These are phyloP conservation scores for Holtermanniella nyarrowii DNA, from an alignment of 768 basidiomycete species.

Conservation along the genomic window DNA sequence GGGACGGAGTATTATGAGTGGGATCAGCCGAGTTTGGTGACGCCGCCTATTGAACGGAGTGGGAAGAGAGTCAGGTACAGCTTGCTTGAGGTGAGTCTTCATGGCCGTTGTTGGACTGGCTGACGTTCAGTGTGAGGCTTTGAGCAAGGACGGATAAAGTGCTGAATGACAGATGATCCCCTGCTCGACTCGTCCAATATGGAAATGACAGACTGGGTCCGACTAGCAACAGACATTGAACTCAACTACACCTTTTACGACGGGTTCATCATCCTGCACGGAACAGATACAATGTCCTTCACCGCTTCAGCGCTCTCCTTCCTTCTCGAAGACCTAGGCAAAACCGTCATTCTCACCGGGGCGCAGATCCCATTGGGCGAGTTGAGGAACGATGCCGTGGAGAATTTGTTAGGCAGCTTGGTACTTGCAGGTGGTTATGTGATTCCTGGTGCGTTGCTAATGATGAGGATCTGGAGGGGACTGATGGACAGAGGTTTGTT, in stretches of 20 bases:
- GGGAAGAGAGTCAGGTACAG: constrained; percentile 72
- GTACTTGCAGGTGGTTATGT: constrained; percentile 82
- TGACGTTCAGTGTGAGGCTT: too few species aligned
- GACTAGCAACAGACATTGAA: constrained; percentile 83
- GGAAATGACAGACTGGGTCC: constrained; percentile 79
- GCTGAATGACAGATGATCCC: constrained; percentile 56
- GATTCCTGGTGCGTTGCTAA: constrained; percentile 58
- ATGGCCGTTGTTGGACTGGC: background rate
- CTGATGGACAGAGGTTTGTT: constrained; percentile 28
- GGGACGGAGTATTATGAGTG: constrained; percentile 61
- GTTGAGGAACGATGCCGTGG: constrained; percentile 85
- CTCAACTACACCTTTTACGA: constrained; percentile 78
- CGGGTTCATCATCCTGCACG: constrained; percentile 81
- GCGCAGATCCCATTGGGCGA: constrained; percentile 89
- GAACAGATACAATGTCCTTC: constrained; percentile 48
- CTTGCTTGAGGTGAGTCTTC: constrained; percentile 58
- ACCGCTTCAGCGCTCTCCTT: constrained; percentile 82
- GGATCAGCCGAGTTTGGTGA: constrained; percentile 63
- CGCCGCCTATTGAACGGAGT: constrained; percentile 59
- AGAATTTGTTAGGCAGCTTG: constrained; percentile 80
- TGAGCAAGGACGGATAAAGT: constrained; percentile 7
- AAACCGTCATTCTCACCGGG: constrained; percentile 82
- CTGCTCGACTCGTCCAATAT: constrained; percentile 83
- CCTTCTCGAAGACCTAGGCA: constrained; percentile 81
- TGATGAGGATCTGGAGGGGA: background rate